A percentile compares a stretch with the other conserved stretches of the same genome.
These are phyloP conservation scores for Chytriomyces sp. DNA, from an alignment of 192 early-diverging fungal genomes.

Conservation along the genomic window DNA sequence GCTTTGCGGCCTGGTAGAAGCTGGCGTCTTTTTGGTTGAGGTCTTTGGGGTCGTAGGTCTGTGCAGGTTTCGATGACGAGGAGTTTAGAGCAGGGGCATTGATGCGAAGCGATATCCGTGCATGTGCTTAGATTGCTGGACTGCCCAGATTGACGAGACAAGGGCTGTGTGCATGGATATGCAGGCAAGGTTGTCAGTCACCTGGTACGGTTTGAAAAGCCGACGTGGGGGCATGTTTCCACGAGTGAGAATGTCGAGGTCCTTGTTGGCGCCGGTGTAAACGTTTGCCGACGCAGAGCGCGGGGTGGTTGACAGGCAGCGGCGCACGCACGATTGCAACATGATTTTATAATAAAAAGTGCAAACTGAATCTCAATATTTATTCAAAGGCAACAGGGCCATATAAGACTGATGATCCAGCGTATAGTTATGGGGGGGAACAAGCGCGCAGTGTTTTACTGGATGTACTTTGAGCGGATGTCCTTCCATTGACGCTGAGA, in stretches of 20 bases:
- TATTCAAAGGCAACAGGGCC: too few relatives aligned
- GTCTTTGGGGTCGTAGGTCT: slow-evolving; percentile 37
- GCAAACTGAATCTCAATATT: too few relatives aligned
- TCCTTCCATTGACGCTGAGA: slow-evolving; percentile 85
- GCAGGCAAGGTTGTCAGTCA: not conserved
- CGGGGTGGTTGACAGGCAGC: slow-evolving; percentile 22
- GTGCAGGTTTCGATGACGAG: not conserved
- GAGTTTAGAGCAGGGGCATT: too few relatives aligned
- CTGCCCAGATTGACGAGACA: too few relatives aligned
- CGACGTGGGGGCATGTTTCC: not conserved
- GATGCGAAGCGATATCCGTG: too few relatives aligned
- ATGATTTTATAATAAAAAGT: too few relatives aligned
- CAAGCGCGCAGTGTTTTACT: slow-evolving; percentile 2
- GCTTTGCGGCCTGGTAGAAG: slow-evolving; percentile 20
- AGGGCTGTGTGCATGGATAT: not conserved
- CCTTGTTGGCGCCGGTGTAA: slow-evolving; percentile 11
- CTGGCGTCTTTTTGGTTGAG: slow-evolving; percentile 32
- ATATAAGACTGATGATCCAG: not conserved
- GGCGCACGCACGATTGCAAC: not conserved
- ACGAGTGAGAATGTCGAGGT: slow-evolving; percentile 2
- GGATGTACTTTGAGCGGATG: slow-evolving; percentile 70
- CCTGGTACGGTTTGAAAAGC: slow-evolving; percentile 27
- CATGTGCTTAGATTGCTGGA: too few relatives aligned
- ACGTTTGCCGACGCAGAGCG: slow-evolving; percentile 4
- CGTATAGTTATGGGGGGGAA: not conserved